Base-by-base conservation (phyloP, 495 filamentous ascomycete species). In the Daldinia loculata region DNA sequence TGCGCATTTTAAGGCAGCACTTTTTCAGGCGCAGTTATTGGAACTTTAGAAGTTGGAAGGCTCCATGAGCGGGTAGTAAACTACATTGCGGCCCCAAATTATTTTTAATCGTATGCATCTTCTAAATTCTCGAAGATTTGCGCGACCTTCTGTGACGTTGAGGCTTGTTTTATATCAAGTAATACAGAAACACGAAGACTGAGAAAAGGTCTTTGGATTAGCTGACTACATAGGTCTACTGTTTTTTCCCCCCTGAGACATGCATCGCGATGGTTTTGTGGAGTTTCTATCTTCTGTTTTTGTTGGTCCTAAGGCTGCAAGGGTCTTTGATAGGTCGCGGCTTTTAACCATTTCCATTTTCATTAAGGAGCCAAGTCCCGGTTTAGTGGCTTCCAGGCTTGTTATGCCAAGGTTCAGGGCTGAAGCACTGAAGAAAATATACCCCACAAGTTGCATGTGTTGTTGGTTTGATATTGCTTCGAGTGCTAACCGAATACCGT, bases 341-440 rank as follows among this genome's bases (percentile, higher is more conserved):
- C 32, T 34, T 34, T 34, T 34, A 3, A 34, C 32, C 32, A 8
- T 34, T 34, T 34, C 32, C 32, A 11, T 11, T 34, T 22, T 45
- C 6, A 45, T 45, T 12, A 45, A 29, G 19, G 38, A 48, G 34
- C 56, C 19, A 61, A 38, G 27, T 45, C 57, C 32, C 24, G 11
- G 43, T 24, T 48, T 11, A 19, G 43, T 48, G 24, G 41, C 5
- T 4, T 45, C 8, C 12, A 53, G 5, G 50, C 50, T 17, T 48
- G 9, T 24, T 24, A 22, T 22, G 55, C 67, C 67, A 70, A 70
- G 67, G 27, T 60, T 56, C 36, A 60, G 27, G 60, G 60, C 67
- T 48, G 43, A 48, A 48, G n/a, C 2, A 22, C 43, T 48, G 43
- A 48, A 48, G 43, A 48, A 48, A 52, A 52, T 6, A 24, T 14